These are phyloP conservation scores for Porodaedalea pini DNA, from an alignment of 1,284 basidiomycete species.

Conservation along the genomic window DNA sequence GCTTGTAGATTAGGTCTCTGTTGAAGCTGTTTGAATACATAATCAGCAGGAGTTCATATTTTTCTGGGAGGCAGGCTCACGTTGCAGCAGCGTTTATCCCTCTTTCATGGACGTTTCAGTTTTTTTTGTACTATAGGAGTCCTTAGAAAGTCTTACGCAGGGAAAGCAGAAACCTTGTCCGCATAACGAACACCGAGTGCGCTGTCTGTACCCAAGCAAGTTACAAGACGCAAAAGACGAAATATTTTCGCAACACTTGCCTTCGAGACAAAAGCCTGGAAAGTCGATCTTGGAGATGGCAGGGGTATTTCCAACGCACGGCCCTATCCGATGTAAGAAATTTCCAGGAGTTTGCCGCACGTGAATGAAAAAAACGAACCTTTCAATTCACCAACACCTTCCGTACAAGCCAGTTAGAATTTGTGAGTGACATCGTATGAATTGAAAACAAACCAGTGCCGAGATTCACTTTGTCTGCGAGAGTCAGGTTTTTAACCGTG, in stretches of 20 bases:
- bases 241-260: no score
- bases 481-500: conserved; percentile 46
- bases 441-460: conserved; percentile 41
- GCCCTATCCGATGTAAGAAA: conserved; percentile 32
- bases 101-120: conserved; percentile 23
- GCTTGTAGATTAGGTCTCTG: conserved; percentile 43
- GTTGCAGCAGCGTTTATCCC: conserved; percentile 73
- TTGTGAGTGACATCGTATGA: not conserved
- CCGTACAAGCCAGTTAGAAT: not conserved
- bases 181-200: conserved; percentile 62
- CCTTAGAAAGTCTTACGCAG: conserved; percentile 43
- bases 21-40: conserved; percentile 45
- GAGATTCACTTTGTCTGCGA: conserved; percentile 53
- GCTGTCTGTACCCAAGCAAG: conserved; percentile 37
- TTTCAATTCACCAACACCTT: conserved; percentile 14
- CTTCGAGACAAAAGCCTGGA: conserved; percentile 66
- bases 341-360: not conserved
- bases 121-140: not conserved
- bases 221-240: not conserved
- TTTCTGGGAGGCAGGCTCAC: conserved; percentile 28
- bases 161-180: conserved; percentile 63
- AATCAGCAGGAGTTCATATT: not conserved
- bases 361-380: not conserved
- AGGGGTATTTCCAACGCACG: conserved; percentile 68
- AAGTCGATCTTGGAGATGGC: conserved; percentile 59